Conservation (phyloP, 31 red algal genomes). For the Asparagopsis taxiformis region DNA sequence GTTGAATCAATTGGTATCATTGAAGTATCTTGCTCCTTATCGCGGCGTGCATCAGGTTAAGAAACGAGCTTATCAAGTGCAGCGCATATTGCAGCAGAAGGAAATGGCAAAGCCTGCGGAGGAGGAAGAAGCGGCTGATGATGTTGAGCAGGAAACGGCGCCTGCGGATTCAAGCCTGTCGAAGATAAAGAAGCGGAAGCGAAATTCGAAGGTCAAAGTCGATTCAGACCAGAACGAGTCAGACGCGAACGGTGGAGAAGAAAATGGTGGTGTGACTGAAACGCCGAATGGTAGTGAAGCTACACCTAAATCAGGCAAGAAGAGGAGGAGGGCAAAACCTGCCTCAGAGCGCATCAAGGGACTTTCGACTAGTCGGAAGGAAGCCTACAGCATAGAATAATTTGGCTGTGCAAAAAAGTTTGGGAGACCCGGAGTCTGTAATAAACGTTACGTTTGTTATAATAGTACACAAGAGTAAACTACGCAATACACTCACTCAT, state of each 20-base stretch:
- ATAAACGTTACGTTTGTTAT: too few species aligned
- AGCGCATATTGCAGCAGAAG: constrained; percentile 5
- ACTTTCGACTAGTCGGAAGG: not conserved
- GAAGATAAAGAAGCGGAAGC: too few species aligned
- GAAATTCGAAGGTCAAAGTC: too few species aligned
- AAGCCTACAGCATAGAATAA: not conserved
- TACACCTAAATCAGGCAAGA: not conserved
- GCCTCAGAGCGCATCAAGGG: not conserved
- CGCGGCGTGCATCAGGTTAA: constrained; percentile 34
- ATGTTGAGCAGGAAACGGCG: not conserved
- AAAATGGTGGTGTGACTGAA: too few species aligned
- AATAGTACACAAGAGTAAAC: too few species aligned
- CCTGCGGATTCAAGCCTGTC: too few species aligned
- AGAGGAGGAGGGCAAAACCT: not conserved
- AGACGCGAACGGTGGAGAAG: too few species aligned
- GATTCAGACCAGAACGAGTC: too few species aligned
- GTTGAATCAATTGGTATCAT: constrained; percentile 71
- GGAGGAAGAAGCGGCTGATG: not conserved
- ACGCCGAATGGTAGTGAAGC: too few species aligned
- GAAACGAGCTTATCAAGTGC: constrained; percentile 45
- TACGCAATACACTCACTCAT: constrained; percentile 11
- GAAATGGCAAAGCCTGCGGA: not conserved
- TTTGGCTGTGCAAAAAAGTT: not conserved
- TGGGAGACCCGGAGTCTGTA: not conserved
- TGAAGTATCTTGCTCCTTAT: constrained; percentile 82